phyloP scores from a whole-genome alignment of 2,329 filamentous ascomycete species.

The Pleurostoma richardsiae region DNA sequence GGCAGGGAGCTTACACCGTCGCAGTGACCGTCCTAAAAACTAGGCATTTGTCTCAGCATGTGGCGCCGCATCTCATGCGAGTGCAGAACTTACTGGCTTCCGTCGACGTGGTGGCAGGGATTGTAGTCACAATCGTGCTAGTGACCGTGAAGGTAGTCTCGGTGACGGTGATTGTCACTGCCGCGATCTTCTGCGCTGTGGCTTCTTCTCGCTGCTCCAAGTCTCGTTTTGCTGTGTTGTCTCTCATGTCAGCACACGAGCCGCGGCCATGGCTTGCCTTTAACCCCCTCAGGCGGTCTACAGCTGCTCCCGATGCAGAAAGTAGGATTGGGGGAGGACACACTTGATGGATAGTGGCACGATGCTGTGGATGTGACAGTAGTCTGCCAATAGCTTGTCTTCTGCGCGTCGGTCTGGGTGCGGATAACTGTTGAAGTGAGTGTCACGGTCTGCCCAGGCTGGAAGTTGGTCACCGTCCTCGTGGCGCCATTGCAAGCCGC shows the following conservation, averaged over 20 bases:
- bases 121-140: slow-evolving; percentile 24
- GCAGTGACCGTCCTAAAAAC: slow-evolving; percentile 24
- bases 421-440: slow-evolving; percentile 21
- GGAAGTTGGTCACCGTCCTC: slow-evolving; percentile 26
- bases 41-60: background rate
- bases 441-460: slow-evolving; percentile 21
- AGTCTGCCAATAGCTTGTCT: slow-evolving; percentile 24
- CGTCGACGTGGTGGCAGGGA: slow-evolving; percentile 24
- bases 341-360: slow-evolving; percentile 25
- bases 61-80: too few species aligned
- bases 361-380: slow-evolving; percentile 23
- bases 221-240: slow-evolving; percentile 9
- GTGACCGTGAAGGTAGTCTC: slow-evolving; percentile 29
- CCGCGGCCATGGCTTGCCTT: background rate
- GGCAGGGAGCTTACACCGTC: slow-evolving; percentile 17
- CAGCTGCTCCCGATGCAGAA: slow-evolving; percentile 4
- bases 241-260: background rate
- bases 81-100: slow-evolving; percentile 19
- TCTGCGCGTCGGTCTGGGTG: slow-evolving; percentile 23
- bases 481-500: slow-evolving; percentile 24
- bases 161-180: slow-evolving; percentile 28
- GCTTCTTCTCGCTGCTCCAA: slow-evolving; percentile 15
- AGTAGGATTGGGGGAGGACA: slow-evolving; percentile 7
- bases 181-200: slow-evolving; percentile 26
- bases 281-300: slow-evolving; percentile 7